These are phyloP conservation scores for Pleurotus salmoneostramineus DNA, from an alignment of 768 basidiomycete genomes.

Conservation along the genomic window DNA sequence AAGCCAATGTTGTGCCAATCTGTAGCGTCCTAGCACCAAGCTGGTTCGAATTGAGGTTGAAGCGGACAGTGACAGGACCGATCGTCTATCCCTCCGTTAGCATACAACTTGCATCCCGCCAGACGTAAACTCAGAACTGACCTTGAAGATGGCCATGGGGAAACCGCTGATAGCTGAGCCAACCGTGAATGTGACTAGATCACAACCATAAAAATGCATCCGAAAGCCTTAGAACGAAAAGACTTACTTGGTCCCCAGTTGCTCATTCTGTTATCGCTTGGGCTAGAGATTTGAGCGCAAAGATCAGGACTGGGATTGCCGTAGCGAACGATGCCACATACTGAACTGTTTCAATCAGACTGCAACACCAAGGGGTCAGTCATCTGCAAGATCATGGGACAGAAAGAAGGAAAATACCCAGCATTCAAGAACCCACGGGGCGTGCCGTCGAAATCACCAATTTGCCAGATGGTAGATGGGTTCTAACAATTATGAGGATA, in stretches of 20 bases:
- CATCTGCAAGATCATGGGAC: not conserved
- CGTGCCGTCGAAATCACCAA: conserved; percentile 33
- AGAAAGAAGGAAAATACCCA: conserved; percentile 19
- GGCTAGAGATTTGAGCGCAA: conserved; percentile 14
- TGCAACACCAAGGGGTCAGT: conserved; percentile 9
- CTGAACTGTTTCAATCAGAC: conserved; percentile 32
- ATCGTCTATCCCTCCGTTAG: conserved; percentile 15
- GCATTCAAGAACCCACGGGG: conserved; percentile 33
- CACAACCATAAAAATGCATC: not conserved
- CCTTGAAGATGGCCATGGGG: conserved; percentile 35
- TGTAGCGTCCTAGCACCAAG: conserved; percentile 28
- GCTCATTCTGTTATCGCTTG: conserved; percentile 29
- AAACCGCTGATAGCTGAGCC: conserved; percentile 20
- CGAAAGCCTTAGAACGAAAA: not conserved
- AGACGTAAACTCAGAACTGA: not conserved
- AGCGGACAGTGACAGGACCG: conserved; percentile 25
- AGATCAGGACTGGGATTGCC: not conserved
- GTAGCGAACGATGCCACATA: conserved; percentile 10
- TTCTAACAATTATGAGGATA: conserved; percentile 13
- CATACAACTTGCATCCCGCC: no score
- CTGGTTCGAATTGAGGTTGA: conserved; percentile 24
- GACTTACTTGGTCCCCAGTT: conserved; percentile 26
- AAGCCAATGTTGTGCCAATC: conserved; percentile 32
- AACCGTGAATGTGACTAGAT: conserved; percentile 26
- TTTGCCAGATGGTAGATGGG: conserved; percentile 27